Evolutionary conservation across 169 alveolate genomes (phyloP), one percentile per base, ranked within the genome.

Genomic region (Hammondia hammondi): DNA sequence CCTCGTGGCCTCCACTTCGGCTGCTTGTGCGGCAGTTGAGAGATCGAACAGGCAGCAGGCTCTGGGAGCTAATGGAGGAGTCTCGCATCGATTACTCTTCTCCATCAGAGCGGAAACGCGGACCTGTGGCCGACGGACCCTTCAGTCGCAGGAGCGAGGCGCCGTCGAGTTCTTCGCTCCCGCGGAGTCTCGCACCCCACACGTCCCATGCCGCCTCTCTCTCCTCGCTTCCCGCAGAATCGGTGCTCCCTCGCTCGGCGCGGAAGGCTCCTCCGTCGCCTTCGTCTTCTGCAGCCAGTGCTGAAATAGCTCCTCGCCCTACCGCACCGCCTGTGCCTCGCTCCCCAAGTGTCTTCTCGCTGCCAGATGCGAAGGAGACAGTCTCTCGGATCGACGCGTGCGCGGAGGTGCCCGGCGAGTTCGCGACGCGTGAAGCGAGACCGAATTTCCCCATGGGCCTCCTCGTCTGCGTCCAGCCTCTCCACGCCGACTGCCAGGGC

Each of bases 381-480:
- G 43, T 39, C 43, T 52, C 61, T 1, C 12, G 61, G 3, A 4
- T 10, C 10, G 61, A 52, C 61, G 61, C 61, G 61, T 1, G 61
- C 61, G 24, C 61, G 24, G 61, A 1, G 61, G 61, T 14, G 19
- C 61, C 19, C 5, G 24, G 61, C 61, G 61, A 52, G 19, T 2
- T 39, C 43, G 61, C 10, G 61, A 52, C 61, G 61, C 61, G 19
- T 52, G 61, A 1, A 52, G 19, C 61, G 61, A 7, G 19, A 7
- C 61, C 61, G 61, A 52, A 52, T 14, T 52, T 52, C 61, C 24
- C 61, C 48, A 77, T 77, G 87, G 90, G 90, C n/a, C 70, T 82
- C 32, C 29, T 82, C 43, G 70, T 82, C 35, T 82, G 90, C 70
- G 70, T 82, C 32, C 32, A 82, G 90, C 90, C 90, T 17, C 48